Base-by-base conservation (phyloP, 2,329 filamentous ascomycete genomes). In the Paracoccidioides brasiliensis region DNA sequence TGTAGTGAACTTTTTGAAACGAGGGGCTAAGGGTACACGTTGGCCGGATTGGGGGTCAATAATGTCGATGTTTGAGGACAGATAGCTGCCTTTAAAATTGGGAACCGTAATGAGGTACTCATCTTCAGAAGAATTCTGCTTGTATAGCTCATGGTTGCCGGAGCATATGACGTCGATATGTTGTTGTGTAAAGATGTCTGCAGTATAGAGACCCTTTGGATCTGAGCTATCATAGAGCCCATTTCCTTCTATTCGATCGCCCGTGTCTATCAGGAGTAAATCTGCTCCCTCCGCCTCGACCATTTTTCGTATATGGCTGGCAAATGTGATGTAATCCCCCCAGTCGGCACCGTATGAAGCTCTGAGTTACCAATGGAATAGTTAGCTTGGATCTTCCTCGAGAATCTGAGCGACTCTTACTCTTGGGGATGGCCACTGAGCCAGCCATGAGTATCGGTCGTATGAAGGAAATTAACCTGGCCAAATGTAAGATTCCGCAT, bases 321-420 rank as follows among this genome's bases (percentile, higher is more conserved):
- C 82, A 67, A 98, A 96, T 5, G 91, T 96, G 64, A 97, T 80
- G 71, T 97, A 98, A 72, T 98, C 93, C 57, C 93, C 93, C 90
- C 93, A 55, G 70, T 98, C 93, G 49, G 89, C 91, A 5, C 88
- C 90, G 71, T 94, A 98, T 58, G 93, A 91, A 2, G 89, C 79
- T 73, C 86, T 89, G 59, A 33, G 44, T 49, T 43, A 8, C 15
- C n/a, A 30, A 3, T 14, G 30, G 32, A 44, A 55, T 62, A 57
- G 55, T 64, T 56, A 62, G 62, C 61, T 56, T 56, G 51, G 40
- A 2, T 43, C 12, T 2, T 2, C 12, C 43, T 45, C 22, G 22
- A 45, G n/a, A 22, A 22, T 14, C 14, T 10, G 9, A 5, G 4
- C 28, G 35, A 10, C 28, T 33, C 53, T 66, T 75, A 89, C 84